phyloP scores from a whole-genome alignment of 2,329 filamentous ascomycete species.

The Orbilia quercus region DNA sequence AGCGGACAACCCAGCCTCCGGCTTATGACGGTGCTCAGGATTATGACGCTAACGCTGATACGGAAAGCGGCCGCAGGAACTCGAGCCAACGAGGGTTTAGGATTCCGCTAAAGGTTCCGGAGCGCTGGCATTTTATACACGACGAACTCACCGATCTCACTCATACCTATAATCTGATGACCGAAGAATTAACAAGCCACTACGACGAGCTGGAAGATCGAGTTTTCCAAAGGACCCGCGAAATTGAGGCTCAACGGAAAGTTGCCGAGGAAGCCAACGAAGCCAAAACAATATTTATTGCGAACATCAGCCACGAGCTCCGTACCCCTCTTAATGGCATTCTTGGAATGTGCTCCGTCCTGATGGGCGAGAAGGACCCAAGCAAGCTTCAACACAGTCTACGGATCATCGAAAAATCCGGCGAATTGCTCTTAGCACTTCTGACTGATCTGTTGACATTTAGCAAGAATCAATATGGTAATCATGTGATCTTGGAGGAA shows the following conservation, averaged over 20 bases:
- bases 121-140: constrained; percentile 78
- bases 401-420: constrained; percentile 88
- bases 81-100: constrained; percentile 74
- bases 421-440: constrained; percentile 83
- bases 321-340: constrained; percentile 97
- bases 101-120: constrained; percentile 83
- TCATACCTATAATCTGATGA: constrained; percentile 95
- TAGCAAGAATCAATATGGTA: constrained; percentile 92
- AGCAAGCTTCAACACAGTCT: constrained; percentile 82
- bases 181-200: constrained; percentile 86
- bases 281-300: constrained; percentile 97
- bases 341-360: constrained; percentile 90
- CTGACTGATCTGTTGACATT: constrained; percentile 91
- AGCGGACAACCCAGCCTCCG: constrained; percentile 68
- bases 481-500: constrained; percentile 80
- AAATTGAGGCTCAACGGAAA: constrained; percentile 78
- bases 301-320: constrained; percentile 88
- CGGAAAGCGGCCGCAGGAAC: constrained; percentile 53
- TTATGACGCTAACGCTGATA: constrained; percentile 59
- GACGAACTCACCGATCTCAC: constrained; percentile 77
- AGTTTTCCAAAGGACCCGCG: constrained; percentile 81
- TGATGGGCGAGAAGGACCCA: constrained; percentile 89
- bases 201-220: constrained; percentile 86
- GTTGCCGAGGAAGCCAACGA: constrained; percentile 81
- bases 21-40: constrained; percentile 52